These are phyloP conservation scores for Russula griseocarnosa DNA, from an alignment of 768 basidiomycete genomes.

Conservation along the genomic window DNA sequence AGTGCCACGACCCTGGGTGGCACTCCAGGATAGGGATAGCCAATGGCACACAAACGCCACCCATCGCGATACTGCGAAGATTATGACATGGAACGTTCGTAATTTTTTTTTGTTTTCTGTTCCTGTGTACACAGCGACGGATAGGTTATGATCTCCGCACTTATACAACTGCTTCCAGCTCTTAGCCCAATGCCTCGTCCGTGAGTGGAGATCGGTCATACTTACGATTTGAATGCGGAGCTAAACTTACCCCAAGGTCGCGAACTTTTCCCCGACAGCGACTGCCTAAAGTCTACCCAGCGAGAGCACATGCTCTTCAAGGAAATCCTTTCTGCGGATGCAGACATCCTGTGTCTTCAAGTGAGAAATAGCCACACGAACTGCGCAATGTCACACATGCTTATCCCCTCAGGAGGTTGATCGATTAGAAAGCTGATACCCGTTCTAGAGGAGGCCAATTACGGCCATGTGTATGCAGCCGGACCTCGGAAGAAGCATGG, in stretches of 20 bases:
- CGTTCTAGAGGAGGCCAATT: constrained; percentile 58
- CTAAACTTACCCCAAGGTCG: constrained; percentile 47
- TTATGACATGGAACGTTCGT: constrained; percentile 86
- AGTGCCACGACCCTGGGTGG: constrained; percentile 40
- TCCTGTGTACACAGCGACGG: background rate
- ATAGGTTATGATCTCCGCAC: background rate
- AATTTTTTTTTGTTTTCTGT: constrained; percentile 21
- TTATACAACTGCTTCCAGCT: constrained; percentile 42
- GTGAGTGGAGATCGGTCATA: constrained; percentile 44
- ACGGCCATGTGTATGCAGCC: constrained; percentile 58
- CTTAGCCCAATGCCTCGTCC: constrained; percentile 73
- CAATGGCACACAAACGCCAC: background rate
- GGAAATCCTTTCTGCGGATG: constrained; percentile 68
- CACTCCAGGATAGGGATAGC: constrained; percentile 28
- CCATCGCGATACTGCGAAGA: constrained; percentile 41
- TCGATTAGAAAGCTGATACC: constrained; percentile 66
- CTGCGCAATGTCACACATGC: background rate
- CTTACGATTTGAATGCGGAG: background rate
- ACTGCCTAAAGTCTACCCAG: constrained; percentile 72
- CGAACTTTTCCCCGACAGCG: constrained; percentile 78
- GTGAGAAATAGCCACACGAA: constrained; percentile 38
- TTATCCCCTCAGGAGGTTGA: constrained; percentile 72
- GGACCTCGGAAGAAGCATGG: constrained; percentile 82
- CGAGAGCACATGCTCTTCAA: constrained; percentile 70
- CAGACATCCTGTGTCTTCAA: constrained; percentile 86